Base-by-base conservation (phyloP, 2,329 filamentous ascomycete genomes). In the Fusarium concolor region DNA sequence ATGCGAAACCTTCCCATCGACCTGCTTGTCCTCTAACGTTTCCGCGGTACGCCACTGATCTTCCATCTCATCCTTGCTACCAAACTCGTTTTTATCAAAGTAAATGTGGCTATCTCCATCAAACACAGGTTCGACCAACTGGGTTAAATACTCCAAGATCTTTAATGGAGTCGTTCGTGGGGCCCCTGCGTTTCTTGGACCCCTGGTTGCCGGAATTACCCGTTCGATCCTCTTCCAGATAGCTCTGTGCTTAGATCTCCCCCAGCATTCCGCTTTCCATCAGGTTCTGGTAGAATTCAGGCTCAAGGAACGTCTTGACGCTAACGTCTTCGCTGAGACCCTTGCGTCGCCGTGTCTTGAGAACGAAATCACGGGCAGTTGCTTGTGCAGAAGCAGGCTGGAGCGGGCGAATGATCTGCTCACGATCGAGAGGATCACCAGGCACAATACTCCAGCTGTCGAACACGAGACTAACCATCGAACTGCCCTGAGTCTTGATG, bases 391-490 rank as follows among this genome's bases (percentile, higher is more conserved):
- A 87, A 2, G 96, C 96, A 67, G 94, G 93, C 79, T 98, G 94
- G 68, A 99, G 83, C 7, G 94, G 93, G 49, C 92, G 86, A 56
- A 96, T 83, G 70, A 93, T 89, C 65, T 96, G 90, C 64, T 94
- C 92, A 75, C 90, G 91, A 79, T 99, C 96, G 33, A 99, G 86
- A 39, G 96, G 96, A 79, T 99, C 96, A 56, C 96, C 96, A 3
- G 96, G 96, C 2, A 99, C 95, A 65, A 98, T 93, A 75, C 87
- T 94, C 96, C 96, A 99, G 69, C 92, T 90, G 77, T 99, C 96
- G 79, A 99, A 99, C 14, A 97, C 93, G 35, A 99, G 86, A 73
- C 90, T 94, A 53, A 98, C 89, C 75, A 93, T 94, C 56, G 94
- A 94, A 77, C 94, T 91, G 52, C 96, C 95, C 82, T 97, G 93